Evolutionary conservation across 305 asterid genomes (phyloP).

Genomic region (Fraxinus sp.): DNA sequence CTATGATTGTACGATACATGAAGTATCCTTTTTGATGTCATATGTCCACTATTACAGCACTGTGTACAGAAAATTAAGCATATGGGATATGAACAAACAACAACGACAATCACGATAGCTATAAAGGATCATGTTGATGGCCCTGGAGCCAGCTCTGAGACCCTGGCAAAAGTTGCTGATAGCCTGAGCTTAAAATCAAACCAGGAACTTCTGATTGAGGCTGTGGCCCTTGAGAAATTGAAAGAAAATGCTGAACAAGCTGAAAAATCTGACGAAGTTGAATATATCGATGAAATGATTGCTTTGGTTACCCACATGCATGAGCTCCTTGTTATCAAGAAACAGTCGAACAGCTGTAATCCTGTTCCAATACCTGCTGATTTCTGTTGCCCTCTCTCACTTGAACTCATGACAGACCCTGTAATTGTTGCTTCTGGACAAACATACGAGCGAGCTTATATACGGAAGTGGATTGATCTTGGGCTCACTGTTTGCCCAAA

Average conservation of each 20-base stretch:
- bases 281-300: constrained; percentile 71
- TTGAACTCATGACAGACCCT: constrained; percentile 93
- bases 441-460: constrained; percentile 80
- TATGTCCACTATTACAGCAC: constrained; percentile 40
- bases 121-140: constrained; percentile 67
- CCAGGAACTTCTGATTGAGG: constrained; percentile 83
- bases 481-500: constrained; percentile 90
- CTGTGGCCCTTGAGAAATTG: constrained; percentile 87
- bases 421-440: constrained; percentile 92
- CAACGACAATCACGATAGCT: constrained; percentile 51
- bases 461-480: constrained; percentile 81
- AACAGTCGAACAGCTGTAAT: constrained; percentile 64
- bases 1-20: neutral
- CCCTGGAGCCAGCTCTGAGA: constrained; percentile 67
- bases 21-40: neutral
- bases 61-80: constrained; percentile 61
- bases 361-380: constrained; percentile 82
- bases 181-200: constrained; percentile 67
- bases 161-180: constrained; percentile 61
- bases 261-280: constrained; percentile 67
- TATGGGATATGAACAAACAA: constrained; percentile 48
- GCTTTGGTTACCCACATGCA: constrained; percentile 81
- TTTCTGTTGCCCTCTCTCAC: constrained; percentile 90
- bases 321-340: constrained; percentile 61
- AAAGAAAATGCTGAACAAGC: constrained; percentile 88